These are phyloP conservation scores for Neohortaea acidophila DNA, from an alignment of 495 filamentous ascomycete species.

Conservation along the genomic window DNA sequence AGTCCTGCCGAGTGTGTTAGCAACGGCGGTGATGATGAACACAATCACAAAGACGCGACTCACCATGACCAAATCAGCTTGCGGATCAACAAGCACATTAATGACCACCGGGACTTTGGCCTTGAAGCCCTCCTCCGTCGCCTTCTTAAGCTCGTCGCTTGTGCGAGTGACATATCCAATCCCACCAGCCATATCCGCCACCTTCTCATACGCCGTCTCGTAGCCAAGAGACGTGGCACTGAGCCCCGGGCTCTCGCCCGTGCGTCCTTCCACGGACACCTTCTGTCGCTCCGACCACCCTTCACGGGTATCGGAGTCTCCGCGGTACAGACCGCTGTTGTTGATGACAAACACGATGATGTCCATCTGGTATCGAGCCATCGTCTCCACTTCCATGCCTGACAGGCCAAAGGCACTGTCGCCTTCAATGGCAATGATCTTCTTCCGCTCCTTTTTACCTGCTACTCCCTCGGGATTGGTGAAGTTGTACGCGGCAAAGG, in stretches of 20 bases:
- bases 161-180: slow-evolving; percentile 39
- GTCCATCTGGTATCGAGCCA: slow-evolving; percentile 47
- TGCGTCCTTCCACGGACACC: slow-evolving; percentile 27
- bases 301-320: slow-evolving; percentile 31
- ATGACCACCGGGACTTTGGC: slow-evolving; percentile 37
- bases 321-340: slow-evolving; percentile 50
- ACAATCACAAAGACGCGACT: slow-evolving; percentile 1
- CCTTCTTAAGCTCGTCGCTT: slow-evolving; percentile 37
- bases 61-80: slow-evolving; percentile 14
- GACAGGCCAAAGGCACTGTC: slow-evolving; percentile 51
- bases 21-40: background rate
- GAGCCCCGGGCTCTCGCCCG: slow-evolving; percentile 26
- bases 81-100: slow-evolving; percentile 43
- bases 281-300: slow-evolving; percentile 31
- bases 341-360: slow-evolving; percentile 49
- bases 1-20: slow-evolving; percentile 12
- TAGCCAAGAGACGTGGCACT: slow-evolving; percentile 42
- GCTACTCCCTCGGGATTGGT: slow-evolving; percentile 17
- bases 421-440: slow-evolving; percentile 46
- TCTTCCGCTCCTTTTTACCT: slow-evolving; percentile 31
- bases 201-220: slow-evolving; percentile 42
- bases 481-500: slow-evolving; percentile 44
- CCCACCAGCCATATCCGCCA: slow-evolving; percentile 43
- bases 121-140: slow-evolving; percentile 40
- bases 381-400: slow-evolving; percentile 49